Evolutionary conservation across 2,329 filamentous ascomycete species (phyloP), one percentile per base, ranked within the genome.

Genomic region (Dichotomopilus funicola): DNA sequence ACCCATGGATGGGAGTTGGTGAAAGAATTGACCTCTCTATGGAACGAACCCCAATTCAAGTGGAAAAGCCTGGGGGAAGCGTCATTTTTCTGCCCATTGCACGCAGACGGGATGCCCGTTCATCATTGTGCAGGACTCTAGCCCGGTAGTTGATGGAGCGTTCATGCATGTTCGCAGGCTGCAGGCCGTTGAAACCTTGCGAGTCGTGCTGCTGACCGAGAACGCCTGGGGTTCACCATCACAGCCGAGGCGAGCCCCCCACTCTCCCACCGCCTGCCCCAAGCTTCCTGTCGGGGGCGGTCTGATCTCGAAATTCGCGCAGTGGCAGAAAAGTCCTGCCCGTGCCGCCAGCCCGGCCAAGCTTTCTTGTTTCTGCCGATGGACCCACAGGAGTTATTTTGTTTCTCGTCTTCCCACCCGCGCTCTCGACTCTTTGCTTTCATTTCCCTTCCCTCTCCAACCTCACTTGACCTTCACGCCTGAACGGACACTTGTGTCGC

Each of bases 361-460:
- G 61, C 59, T 61, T 61, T 60, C 46, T 51, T 55, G 53, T 46
- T 58, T 56, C 51, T 47, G 45, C 49, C 49, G 51, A 38, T 46
- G 13, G 37, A 7, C 45, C 51, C 63, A 58, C 61, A 38, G 57
- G 51, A 51, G 55, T 50, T 61, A 60, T 64, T 64, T 64, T 64
- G 61, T 63, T 62, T 63, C 58, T 56, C 51, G 57, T 42, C 45
- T 47, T 60, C 60, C 63, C 55, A 48, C 58, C 57, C 49, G 36
- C 43, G 42, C 47, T 51, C 57, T 58, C 47, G 41, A 37, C 55
- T 51, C 56, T 40, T 56, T 52, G 43, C 46, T 6, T 34, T 8
- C 37, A 35, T 3, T 41, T 49, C 37, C 50, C 45, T 59, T 59
- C 55, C 42, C 53, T 59, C 61, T 54, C 47, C 61, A 62, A 64